Evolutionary conservation across 2,329 filamentous ascomycete species (phyloP), one percentile per base, ranked within the genome.

Genomic region (Venturiaceae sp.): DNA sequence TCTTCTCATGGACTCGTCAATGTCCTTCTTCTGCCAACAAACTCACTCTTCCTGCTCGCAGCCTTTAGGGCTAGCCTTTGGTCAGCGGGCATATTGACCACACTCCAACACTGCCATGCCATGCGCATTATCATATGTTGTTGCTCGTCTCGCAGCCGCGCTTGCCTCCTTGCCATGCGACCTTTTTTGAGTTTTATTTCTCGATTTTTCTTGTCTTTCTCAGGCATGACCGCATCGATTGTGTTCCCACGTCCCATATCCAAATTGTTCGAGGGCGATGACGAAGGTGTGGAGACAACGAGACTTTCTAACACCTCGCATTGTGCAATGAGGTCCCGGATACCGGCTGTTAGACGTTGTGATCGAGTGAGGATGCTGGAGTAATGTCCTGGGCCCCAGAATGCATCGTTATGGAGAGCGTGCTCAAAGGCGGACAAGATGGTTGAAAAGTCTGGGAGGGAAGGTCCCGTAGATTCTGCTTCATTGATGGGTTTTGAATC

Each of bases 251-350:
- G 37, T 21, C 55, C n/a, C 26, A 57, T 19, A n/a, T 53, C n/a
- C 14, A 23, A 13, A 5, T 37, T 37, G 36, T 33, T 33, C n/a
- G 19, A 16, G 6, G 34, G 21, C 16, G 55, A 26, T 52, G 41
- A 57, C 14, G 55, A 19, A 8, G 19, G 60, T 0, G 68, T 67
- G 1, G 69, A 71, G 2, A 68, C 65, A 9, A 72, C 71, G 36
- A 76, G 71, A 7, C 72, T 66, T 57, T 77, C 75, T 23, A 78
- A 68, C 32, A 70, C 67, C 0, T 66, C 62, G 62, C 74, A 76
- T 58, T 77, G 74, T 37, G 68, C 64, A 23, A 78, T 78, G 16
- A 79, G 71, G 5, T 73, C 72, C 50, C 76, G 74, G 55, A 79
- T 73, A 19, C 74, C 72, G 21, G 71, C 68, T 8, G 69, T 71